phyloP scores from a whole-genome alignment of 352 stramenopile genomes.

The Albugo candida region DNA sequence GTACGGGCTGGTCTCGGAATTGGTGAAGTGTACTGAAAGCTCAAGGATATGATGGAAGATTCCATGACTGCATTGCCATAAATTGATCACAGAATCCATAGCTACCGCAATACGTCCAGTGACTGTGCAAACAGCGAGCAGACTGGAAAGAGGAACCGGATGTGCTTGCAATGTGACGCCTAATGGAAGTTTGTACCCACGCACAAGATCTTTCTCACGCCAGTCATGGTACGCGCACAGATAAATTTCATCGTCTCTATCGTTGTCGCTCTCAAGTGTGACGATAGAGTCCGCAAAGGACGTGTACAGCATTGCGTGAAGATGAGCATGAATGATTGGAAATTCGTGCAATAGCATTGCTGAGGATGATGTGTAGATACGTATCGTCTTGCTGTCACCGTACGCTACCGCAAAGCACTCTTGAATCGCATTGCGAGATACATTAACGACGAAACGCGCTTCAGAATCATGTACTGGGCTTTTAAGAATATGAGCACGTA shows the following conservation, averaged over 20 bases:
- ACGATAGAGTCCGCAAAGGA: slow-evolving; percentile 75
- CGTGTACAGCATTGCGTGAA: slow-evolving; percentile 63
- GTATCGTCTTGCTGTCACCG: slow-evolving; percentile 37
- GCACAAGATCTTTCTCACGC: slow-evolving; percentile 57
- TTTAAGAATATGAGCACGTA: slow-evolving; percentile 18
- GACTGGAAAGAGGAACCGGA: slow-evolving; percentile 17
- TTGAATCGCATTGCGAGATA: slow-evolving; percentile 37
- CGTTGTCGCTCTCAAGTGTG: slow-evolving; percentile 44
- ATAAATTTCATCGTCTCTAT: slow-evolving; percentile 49
- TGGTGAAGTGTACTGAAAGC: slow-evolving; percentile 58
- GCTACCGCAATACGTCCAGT: slow-evolving; percentile 56
- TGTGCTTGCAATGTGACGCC: slow-evolving; percentile 11
- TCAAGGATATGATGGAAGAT: slow-evolving; percentile 83
- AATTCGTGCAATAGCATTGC: slow-evolving; percentile 66
- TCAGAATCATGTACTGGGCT: slow-evolving; percentile 11
- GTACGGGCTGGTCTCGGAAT: slow-evolving; percentile 44
- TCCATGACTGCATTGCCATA: slow-evolving; percentile 68
- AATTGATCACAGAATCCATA: slow-evolving; percentile 57
- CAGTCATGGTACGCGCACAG: slow-evolving; percentile 78
- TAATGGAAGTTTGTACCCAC: slow-evolving; percentile 65
- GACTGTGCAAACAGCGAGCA: slow-evolving; percentile 66
- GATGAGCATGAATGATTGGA: slow-evolving; percentile 38
- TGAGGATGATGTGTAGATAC: slow-evolving; percentile 62
- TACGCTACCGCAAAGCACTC: slow-evolving; percentile 60
- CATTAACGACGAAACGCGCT: slow-evolving; percentile 28